Base-by-base conservation (phyloP, 768 basidiomycete genomes). In the Sarcodon sp. region DNA sequence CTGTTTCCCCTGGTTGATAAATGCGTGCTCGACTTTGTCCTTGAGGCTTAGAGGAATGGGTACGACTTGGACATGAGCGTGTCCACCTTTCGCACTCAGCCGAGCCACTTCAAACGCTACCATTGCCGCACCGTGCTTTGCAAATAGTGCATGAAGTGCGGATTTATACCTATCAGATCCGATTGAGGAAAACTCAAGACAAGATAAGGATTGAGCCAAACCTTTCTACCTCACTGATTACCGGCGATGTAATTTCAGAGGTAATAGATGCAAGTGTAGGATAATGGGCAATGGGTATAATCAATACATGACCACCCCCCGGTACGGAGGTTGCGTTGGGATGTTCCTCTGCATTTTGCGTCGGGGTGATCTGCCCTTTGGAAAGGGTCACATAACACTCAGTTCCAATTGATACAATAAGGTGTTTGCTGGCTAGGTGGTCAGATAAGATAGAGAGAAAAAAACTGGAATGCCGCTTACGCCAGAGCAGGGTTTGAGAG, bases 371-470 rank as follows among this genome's bases (percentile, higher is more conserved):
- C 62, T 94, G 91, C 2, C 96, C 96, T 61, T 96, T 98, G 0
- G 96, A 87, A n/a, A 98, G 67, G 0, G 96, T 93, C 44, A 97
- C 66, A 67, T 99, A 99, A 59, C 88, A 90, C 64, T 99, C 96
- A 6, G 72, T 63, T 11, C 93, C 96, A 58, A 99, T 96, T 0
- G 88, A 81, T 33, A 92, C 87, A 53, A 99, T 93, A 53, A 98
- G 78, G 58, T 98, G 89, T 67, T 98, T 99, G 50, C 89, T 93
- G 21, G 47, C 59, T 43, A 31, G 33, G 41, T 39, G 33, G 46
- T 45, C 2, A 47, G 36, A 33, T 18, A 15, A 45, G 36, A 47
- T 35, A 48, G 27, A 45, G 18, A 37, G 35, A 15, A 33, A 34
- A 45, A 47, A 18, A 38, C 15, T 45, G 15, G 31, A 34, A 1